phyloP scores from a whole-genome alignment of 1,139 yeast genomes.

The Suhomyces terraborum region DNA sequence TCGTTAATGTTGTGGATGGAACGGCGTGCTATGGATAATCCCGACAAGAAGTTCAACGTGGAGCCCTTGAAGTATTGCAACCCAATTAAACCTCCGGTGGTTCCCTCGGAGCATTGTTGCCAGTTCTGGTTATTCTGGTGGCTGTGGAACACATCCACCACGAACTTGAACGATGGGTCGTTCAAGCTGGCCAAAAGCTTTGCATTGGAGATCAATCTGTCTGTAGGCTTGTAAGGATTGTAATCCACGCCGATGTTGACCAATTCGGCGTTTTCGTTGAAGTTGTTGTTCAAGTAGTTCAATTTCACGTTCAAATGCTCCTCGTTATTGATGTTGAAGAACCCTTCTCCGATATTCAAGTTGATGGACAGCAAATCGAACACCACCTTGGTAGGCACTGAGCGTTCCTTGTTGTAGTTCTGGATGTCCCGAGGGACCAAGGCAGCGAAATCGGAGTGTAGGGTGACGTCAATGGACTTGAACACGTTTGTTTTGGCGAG shows the following conservation, averaged over 20 bases:
- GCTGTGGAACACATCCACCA: conserved; percentile 37
- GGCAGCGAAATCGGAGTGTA: conserved; percentile 37
- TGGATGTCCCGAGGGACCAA: conserved; percentile 27
- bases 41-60: conserved; percentile 32
- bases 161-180: conserved; percentile 43
- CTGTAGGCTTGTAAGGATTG: conserved; percentile 50
- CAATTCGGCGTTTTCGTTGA: conserved; percentile 46
- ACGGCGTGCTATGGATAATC: conserved; percentile 46
- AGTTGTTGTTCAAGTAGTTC: conserved; percentile 46
- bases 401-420: conserved; percentile 38
- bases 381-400: conserved; percentile 41
- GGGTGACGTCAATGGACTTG: conserved; percentile 33
- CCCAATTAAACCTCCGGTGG: conserved; percentile 48
- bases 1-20: conserved; percentile 46
- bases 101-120: conserved; percentile 38
- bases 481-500: conserved; percentile 49
- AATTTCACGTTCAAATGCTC: conserved; percentile 42
- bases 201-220: conserved; percentile 40
- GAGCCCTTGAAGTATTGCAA: conserved; percentile 31
- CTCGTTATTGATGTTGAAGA: conserved; percentile 42
- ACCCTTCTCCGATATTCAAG: conserved; percentile 39
- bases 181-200: conserved; percentile 39
- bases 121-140: conserved; percentile 45
- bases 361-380: conserved; percentile 39
- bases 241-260: conserved; percentile 46